A percentile compares a stretch with the other conserved stretches of the same genome.
Evolutionary conservation across 306 rosid genomes (phyloP).

Genomic region (Abrus pulchellus): DNA sequence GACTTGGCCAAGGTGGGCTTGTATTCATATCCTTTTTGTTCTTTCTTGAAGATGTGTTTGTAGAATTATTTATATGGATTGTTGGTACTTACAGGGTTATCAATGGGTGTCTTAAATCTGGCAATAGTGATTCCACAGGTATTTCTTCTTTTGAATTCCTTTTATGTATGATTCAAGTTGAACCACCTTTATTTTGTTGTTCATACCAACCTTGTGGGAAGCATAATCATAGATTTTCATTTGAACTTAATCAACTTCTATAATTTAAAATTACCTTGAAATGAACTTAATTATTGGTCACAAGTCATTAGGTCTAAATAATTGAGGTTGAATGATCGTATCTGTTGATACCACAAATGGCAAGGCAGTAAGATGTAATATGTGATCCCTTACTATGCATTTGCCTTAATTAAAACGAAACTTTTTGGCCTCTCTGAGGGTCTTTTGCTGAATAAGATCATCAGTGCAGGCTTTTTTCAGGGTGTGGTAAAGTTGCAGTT

Average conservation of each 20-base stretch:
- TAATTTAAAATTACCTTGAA: conserved; percentile 22
- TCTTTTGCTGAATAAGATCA: conserved; percentile 4
- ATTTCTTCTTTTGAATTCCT: conserved; percentile 46
- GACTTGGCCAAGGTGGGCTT: conserved; percentile 89
- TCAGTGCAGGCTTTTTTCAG: background rate
- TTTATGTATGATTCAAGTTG: conserved; percentile 27
- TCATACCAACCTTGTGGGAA: background rate
- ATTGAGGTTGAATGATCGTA: background rate
- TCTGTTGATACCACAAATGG: background rate
- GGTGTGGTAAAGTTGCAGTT: conserved; percentile 1
- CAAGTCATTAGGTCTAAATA: conserved; percentile 5
- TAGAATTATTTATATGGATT: conserved; percentile 46
- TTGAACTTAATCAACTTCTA: conserved; percentile 13
- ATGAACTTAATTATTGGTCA: background rate
- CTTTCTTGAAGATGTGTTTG: conserved; percentile 38
- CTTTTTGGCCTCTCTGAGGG: background rate
- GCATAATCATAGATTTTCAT: conserved; percentile 31
- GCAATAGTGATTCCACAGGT: conserved; percentile 97
- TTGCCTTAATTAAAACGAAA: conserved; percentile 18
- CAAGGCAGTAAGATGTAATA: conserved; percentile 19
- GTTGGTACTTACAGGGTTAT: conserved; percentile 76
- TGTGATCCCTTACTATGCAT: background rate
- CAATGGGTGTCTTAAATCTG: conserved; percentile 94
- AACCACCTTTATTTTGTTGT: conserved; percentile 11
- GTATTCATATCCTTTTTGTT: conserved; percentile 41